Evolutionary conservation across 1,284 basidiomycete species (phyloP).

Genomic region (Meira miltonrushii): DNA sequence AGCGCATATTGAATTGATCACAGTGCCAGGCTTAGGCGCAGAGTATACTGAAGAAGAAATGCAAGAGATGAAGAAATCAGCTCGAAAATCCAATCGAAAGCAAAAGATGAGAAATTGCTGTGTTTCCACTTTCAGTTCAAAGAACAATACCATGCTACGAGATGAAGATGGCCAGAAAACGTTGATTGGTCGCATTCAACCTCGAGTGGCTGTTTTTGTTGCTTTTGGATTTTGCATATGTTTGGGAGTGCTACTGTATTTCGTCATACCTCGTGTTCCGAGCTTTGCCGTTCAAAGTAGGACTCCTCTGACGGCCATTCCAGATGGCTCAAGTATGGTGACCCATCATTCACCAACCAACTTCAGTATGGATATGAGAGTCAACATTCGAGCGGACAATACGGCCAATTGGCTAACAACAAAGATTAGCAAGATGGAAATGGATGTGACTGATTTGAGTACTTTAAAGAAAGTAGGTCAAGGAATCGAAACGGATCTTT

Average conservation of each 20-base stretch:
- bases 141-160: constrained; percentile 21
- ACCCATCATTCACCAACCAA: constrained; percentile 31
- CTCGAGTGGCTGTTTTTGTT: constrained; percentile 33
- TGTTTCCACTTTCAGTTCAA: constrained; percentile 16
- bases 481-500: constrained; percentile 17
- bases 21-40: constrained; percentile 42
- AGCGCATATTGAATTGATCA: constrained; percentile 43
- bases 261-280: constrained; percentile 45
- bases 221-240: constrained; percentile 23
- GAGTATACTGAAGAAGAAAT: constrained; percentile 42
- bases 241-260: constrained; percentile 35
- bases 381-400: constrained; percentile 40
- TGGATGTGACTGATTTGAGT: constrained; percentile 29
- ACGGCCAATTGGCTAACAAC: constrained; percentile 26
- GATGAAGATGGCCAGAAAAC: no score
- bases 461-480: constrained; percentile 26
- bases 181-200: constrained; percentile 25
- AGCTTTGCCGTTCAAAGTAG: constrained; percentile 23
- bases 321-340: constrained; percentile 33
- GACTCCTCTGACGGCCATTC: constrained; percentile 29
- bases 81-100: constrained; percentile 11
- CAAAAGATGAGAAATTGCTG: constrained; percentile 24
- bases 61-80: constrained; percentile 24
- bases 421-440: constrained; percentile 18
- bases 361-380: constrained; percentile 36